Base-by-base conservation (phyloP, 768 basidiomycete genomes). In the Pleurotus tuoliensis region DNA sequence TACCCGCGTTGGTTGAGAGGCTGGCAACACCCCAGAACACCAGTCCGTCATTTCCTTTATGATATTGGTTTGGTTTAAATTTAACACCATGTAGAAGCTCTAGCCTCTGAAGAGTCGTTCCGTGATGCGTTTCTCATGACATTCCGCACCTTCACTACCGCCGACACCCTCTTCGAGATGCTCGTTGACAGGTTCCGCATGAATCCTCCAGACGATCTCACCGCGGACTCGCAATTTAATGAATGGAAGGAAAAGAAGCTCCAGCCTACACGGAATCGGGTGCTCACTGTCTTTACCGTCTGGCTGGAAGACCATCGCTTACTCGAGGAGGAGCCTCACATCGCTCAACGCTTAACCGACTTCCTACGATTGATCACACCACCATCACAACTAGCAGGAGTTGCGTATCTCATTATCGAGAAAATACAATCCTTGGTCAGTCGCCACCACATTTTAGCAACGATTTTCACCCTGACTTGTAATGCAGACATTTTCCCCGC, bases 51-150 rank as follows among this genome's bases (percentile, higher is more conserved):
- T 34, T 34, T 34, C 30, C 9, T 34, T 34, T 34, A 34, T 9
- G 8, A 34, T 34, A 4, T 11, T 34, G 11, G 30, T 34, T 34
- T 20, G 12, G 1, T 41, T 40, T 47, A 16, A 12, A n/a, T 56
- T 51, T 51, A 46, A 56, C 18, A 24, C n/a, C 46, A 47, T 62
- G 37, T 55, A 68, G 68, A 60, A 68, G 59, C 54, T 60, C 50
- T 61, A 51, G 56, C 69, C 27, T 63, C 69, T 61, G 67, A 76
- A 47, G 60, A 46, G 4, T 56, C 66, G 9, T 88, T 78, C 66
- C 75, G 78, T 24, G 74, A 78, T 30, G 77, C 82, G n/a, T 95
- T 96, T 73, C 76, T 95, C 45, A 85, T 83, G 70, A 94, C 92
- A 13, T 92, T 90, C 72, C 79, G 85, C 53, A 88, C 90, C 0